These are phyloP conservation scores for Sistotremastrum niveocremeum DNA, from an alignment of 768 basidiomycete genomes.

Conservation along the genomic window DNA sequence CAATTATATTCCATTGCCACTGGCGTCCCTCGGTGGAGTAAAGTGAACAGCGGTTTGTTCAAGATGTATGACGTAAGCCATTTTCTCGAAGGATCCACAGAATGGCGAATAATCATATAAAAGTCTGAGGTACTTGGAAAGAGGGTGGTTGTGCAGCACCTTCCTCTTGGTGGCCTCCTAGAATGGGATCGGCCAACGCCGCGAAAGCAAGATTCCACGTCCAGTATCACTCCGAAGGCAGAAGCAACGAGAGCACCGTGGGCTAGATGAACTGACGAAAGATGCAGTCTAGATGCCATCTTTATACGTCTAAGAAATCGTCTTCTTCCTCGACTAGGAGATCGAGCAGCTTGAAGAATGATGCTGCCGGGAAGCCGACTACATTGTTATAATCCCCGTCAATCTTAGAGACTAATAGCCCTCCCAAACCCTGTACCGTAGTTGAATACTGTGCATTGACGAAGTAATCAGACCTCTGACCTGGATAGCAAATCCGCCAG, in stretches of 20 bases:
- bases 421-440: conserved; percentile 55
- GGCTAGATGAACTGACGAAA: too few relatives aligned
- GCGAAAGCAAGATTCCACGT: too few relatives aligned
- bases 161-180: conserved; percentile 72
- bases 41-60: conserved; percentile 79
- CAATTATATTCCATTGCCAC: conserved; percentile 77
- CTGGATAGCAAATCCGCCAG: conserved; percentile 92
- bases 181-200: conserved; percentile 35
- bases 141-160: conserved; percentile 91
- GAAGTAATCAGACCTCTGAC: conserved; percentile 13
- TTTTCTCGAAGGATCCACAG: background rate
- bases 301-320: conserved; percentile 40
- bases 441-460: background rate
- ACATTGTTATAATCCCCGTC: conserved; percentile 87
- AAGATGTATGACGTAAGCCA: conserved; percentile 84
- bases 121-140: conserved; percentile 88
- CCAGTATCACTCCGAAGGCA: too few relatives aligned
- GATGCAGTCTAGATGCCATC: too few relatives aligned
- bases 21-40: conserved; percentile 82
- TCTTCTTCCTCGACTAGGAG: conserved; percentile 59
- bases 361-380: conserved; percentile 83
- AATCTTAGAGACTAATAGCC: conserved; percentile 66
- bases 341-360: conserved; percentile 66
- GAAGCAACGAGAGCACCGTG: too few relatives aligned
- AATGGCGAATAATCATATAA: background rate